These are phyloP conservation scores for Boletus rex-veris DNA, from an alignment of 768 basidiomycete species.

Conservation along the genomic window DNA sequence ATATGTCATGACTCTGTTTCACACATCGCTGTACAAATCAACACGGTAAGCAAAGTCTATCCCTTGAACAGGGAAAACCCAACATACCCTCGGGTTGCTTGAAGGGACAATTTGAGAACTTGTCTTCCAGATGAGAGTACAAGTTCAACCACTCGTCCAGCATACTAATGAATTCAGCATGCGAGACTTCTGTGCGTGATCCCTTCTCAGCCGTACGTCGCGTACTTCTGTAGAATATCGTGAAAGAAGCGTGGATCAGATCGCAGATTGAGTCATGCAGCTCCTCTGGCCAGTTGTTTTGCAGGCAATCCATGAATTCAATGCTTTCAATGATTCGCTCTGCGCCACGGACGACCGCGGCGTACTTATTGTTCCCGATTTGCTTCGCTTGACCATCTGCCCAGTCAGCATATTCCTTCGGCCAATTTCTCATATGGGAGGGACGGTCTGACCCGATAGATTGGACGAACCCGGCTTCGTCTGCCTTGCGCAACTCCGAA, in stretches of 20 bases:
- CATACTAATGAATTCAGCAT: not conserved
- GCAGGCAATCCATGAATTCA: not conserved
- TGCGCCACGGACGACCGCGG: not conserved
- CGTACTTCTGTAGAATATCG: not conserved
- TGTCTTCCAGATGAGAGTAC: not conserved
- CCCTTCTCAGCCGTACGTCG: too few relatives aligned
- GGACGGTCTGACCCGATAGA: not conserved
- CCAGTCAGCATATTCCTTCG: not conserved
- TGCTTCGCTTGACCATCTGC: not conserved
- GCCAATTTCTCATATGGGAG: not conserved
- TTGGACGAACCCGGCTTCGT: not conserved
- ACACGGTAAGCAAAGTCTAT: too few relatives aligned
- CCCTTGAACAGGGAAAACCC: too few relatives aligned
- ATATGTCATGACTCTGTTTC: too few relatives aligned
- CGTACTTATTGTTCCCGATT: not conserved
- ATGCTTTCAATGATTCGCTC: not conserved
- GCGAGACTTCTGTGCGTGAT: not conserved
- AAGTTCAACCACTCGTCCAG: not conserved
- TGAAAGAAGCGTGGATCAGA: not conserved
- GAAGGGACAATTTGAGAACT: not conserved
- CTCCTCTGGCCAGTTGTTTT: not conserved
- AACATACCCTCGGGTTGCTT: too few relatives aligned
- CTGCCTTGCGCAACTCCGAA: not conserved
- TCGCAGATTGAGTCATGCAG: not conserved
- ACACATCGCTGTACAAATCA: too few relatives aligned